Percentiles rank a stretch among this genome's conserved stretches.
Evolutionary conservation across 2,329 filamentous ascomycete species (phyloP).

Genomic region (Aspergillus quadricinctus): DNA sequence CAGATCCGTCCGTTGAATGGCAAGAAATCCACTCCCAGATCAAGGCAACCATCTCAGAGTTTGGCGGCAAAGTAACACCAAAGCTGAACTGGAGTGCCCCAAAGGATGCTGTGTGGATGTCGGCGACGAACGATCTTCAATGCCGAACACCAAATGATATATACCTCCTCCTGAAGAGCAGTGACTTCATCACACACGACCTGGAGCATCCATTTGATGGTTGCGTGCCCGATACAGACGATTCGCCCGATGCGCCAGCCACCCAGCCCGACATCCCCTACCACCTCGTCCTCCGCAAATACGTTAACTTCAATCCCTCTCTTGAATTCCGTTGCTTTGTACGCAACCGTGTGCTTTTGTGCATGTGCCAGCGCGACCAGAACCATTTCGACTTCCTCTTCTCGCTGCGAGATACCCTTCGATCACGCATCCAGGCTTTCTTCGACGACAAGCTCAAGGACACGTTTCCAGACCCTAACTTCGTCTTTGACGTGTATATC

Average conservation of each 20-base stretch:
- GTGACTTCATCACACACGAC: conserved; percentile 91
- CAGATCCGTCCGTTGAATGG: conserved; percentile 54
- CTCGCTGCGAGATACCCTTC: conserved; percentile 61
- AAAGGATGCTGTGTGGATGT: conserved; percentile 92
- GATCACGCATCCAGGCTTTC: conserved; percentile 67
- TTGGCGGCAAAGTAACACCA: conserved; percentile 81
- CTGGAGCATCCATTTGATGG: conserved; percentile 89
- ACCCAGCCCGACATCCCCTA: conserved; percentile 56
- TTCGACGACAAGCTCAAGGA: conserved; percentile 70
- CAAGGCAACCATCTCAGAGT: conserved; percentile 68
- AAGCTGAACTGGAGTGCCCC: conserved; percentile 98
- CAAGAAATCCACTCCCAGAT: conserved; percentile 72
- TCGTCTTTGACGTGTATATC: conserved; percentile 89
- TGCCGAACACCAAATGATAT: conserved; percentile 86
- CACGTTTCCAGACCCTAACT: conserved; percentile 78
- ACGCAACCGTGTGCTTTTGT: conserved; percentile 72
- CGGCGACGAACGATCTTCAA: conserved; percentile 82
- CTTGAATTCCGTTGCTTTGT: conserved; percentile 97
- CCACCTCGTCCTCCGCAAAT: conserved; percentile 79
- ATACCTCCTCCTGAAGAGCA: conserved; percentile 89
- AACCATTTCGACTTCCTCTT: conserved; percentile 86
- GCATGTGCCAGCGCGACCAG: conserved; percentile 81
- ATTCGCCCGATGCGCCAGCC: conserved; percentile 10
- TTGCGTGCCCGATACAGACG: conserved; percentile 43
- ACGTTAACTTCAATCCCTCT: conserved; percentile 81